Percentiles rank a stretch among this genome's conserved stretches.
phyloP scores from a whole-genome alignment of 148 eudicot genomes.

The Fagopyrum homotropicum region DNA sequence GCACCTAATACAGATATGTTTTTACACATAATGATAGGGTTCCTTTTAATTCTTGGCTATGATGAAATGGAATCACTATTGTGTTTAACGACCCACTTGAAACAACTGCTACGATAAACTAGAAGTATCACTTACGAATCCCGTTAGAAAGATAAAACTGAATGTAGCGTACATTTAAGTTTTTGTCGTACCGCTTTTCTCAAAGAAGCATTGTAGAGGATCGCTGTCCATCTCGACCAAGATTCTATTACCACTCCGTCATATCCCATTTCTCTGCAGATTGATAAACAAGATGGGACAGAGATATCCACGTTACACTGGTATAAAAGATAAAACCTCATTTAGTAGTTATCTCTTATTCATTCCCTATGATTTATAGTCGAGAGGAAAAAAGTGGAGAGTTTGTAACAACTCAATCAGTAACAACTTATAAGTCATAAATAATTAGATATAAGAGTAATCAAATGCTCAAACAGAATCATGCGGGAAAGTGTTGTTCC shows the following conservation, averaged over 20 bases:
- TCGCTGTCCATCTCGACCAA: conserved; percentile 97
- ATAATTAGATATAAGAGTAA: not conserved
- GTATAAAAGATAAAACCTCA: not conserved
- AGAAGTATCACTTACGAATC: conserved; percentile 14
- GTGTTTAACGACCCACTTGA: not conserved
- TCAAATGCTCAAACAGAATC: not conserved
- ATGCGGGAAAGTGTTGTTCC: not conserved
- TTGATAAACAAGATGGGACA: not conserved
- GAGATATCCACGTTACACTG: not conserved
- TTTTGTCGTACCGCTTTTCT: conserved; percentile 49
- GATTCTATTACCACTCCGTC: conserved; percentile 96
- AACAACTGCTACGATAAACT: not conserved
- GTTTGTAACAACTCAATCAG: not conserved
- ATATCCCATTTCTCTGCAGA: conserved; percentile 76
- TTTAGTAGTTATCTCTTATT: not conserved
- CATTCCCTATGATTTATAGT: not conserved
- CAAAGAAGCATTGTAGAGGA: conserved; percentile 64
- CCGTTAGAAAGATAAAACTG: conserved; percentile 7
- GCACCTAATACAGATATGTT: not conserved
- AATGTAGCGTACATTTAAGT: not conserved
- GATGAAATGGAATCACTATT: not conserved
- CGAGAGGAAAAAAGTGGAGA: not conserved
- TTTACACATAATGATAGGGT: not conserved
- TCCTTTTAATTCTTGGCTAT: not conserved
- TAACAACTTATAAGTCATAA: not conserved